These are phyloP conservation scores for Melocanna baccifera DNA, from an alignment of 176 grass and related monocot species.

Conservation along the genomic window DNA sequence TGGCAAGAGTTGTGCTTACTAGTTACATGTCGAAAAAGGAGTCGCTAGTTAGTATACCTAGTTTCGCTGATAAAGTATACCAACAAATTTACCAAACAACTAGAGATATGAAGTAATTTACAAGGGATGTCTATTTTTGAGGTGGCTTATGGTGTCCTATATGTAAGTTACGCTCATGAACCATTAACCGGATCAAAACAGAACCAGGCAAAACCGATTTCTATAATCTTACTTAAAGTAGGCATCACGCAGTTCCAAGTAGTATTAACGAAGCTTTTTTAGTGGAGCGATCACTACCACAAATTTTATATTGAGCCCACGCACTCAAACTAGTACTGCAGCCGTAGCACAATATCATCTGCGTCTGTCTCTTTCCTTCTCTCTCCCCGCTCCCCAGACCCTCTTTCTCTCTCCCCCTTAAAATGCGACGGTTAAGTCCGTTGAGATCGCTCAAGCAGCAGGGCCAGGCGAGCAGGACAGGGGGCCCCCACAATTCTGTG, in stretches of 20 bases:
- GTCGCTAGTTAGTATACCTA: background rate
- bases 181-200: background rate
- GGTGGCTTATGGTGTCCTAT: background rate
- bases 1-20: background rate
- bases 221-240: background rate
- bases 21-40: background rate
- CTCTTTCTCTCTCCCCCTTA: background rate
- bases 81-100: background rate
- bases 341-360: too few species aligned
- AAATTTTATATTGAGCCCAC: background rate
- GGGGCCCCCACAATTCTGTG: background rate
- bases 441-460: constrained; percentile 8
- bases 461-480: background rate
- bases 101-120: background rate
- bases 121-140: background rate
- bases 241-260: background rate
- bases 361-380: too few species aligned
- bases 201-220: too few species aligned
- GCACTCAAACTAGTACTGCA: background rate
- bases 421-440: constrained; percentile 48
- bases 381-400: background rate
- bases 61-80: background rate
- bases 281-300: background rate
- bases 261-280: background rate
- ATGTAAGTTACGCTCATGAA: background rate